Conservation (phyloP, 23 red algal genomes). For the Gracilaria caudata region DNA sequence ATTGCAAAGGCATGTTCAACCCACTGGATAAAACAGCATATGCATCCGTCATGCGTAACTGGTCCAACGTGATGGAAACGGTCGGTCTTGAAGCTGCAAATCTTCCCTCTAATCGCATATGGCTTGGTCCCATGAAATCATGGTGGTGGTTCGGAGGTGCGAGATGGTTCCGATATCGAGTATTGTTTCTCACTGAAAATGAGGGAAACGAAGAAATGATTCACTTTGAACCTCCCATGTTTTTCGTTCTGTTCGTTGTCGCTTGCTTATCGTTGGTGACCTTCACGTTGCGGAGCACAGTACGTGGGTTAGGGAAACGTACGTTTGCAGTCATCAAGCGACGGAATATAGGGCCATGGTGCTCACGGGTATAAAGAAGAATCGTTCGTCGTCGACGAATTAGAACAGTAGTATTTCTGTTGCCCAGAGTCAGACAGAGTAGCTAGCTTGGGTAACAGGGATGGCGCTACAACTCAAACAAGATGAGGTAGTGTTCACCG, state of each 20-base stretch:
- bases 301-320: neutral
- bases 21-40: conserved; percentile 17
- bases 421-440: neutral
- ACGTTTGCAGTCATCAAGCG: neutral
- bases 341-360: neutral
- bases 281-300: neutral
- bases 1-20: conserved; percentile 77
- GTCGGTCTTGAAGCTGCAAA: conserved; percentile 12
- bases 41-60: conserved; percentile 22
- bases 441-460: neutral
- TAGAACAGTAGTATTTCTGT: neutral
- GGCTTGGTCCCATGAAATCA: neutral
- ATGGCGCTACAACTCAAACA: no score
- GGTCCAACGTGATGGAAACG: conserved; percentile 33
- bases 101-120: neutral
- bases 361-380: neutral
- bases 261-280: neutral
- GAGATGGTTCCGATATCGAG: neutral
- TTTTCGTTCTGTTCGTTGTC: neutral
- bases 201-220: conserved; percentile 10
- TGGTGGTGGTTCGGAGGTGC: neutral
- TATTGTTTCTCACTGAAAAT: conserved; percentile 6
- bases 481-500: no score
- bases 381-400: neutral
- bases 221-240: neutral